Conservation (phyloP, 2,329 filamentous ascomycete genomes). For the Chaetomiaceae sp. region DNA sequence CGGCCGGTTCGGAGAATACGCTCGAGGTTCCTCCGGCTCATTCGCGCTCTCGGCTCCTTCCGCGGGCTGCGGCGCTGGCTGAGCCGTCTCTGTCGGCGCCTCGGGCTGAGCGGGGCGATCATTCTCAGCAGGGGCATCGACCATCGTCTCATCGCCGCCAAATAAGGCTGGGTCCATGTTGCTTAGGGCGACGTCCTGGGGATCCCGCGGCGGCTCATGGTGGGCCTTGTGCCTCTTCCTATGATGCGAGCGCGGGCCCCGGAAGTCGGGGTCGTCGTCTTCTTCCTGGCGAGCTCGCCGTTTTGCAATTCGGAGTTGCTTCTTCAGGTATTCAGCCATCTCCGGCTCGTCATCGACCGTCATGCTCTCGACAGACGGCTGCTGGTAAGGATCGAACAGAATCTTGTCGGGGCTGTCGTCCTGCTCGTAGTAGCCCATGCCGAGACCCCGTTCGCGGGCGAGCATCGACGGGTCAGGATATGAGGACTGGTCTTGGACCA, state of each 20-base stretch:
- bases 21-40: conserved; percentile 18
- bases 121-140: conserved; percentile 18
- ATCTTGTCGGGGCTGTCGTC: conserved; percentile 55
- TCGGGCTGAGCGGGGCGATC: conserved; percentile 11
- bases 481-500: conserved; percentile 29
- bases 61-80: neutral
- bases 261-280: conserved; percentile 53
- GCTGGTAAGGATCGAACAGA: conserved; percentile 55
- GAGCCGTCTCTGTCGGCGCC: conserved; percentile 2
- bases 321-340: conserved; percentile 52
- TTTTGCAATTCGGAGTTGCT: conserved; percentile 50
- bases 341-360: conserved; percentile 39
- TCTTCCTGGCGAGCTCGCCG: conserved; percentile 49
- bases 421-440: conserved; percentile 59
- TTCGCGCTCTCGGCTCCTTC: conserved; percentile 3
- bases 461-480: conserved; percentile 49
- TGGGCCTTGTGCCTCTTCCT: conserved; percentile 40
- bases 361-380: conserved; percentile 44
- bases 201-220: conserved; percentile 32
- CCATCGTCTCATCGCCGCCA: conserved; percentile 21
- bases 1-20: conserved; percentile 44
- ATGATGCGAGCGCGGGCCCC: conserved; percentile 38
- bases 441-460: conserved; percentile 47
- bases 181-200: conserved; percentile 34
- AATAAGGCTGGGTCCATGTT: conserved; percentile 53